Evolutionary conservation across 176 grass and related monocot species (phyloP).

Genomic region (Phyllostachys edulis): DNA sequence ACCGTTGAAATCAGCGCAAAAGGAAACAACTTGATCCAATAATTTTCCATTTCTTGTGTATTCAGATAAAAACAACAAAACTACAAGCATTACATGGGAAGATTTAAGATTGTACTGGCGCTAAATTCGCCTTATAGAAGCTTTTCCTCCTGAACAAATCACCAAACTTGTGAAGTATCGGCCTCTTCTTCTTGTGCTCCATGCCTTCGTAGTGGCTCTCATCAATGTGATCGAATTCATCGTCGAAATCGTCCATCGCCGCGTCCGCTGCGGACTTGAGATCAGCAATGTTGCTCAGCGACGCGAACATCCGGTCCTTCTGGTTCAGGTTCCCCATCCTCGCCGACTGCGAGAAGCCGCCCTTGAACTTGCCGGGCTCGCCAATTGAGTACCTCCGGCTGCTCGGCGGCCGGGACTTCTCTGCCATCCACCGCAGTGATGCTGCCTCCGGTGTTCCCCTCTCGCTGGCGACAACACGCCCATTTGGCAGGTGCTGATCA

Average conservation of each 20-base stretch:
- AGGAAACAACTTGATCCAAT: background rate
- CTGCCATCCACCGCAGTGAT: slow-evolving; percentile 28
- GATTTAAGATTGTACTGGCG: slow-evolving; percentile 30
- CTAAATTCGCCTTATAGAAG: slow-evolving; percentile 47
- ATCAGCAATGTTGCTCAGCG: slow-evolving; percentile 76
- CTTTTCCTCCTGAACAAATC: slow-evolving; percentile 71
- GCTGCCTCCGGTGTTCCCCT: slow-evolving; percentile 29
- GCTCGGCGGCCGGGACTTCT: slow-evolving; percentile 34
- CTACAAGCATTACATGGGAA: background rate
- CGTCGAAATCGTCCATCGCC: slow-evolving; percentile 48
- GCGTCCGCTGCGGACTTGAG: slow-evolving; percentile 50
- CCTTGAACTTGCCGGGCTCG: slow-evolving; percentile 58
- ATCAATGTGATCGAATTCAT: slow-evolving; percentile 67
- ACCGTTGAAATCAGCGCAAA: background rate
- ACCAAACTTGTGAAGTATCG: slow-evolving; percentile 66
- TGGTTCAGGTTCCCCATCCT: slow-evolving; percentile 42
- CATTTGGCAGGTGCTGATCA: background rate
- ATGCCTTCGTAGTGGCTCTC: slow-evolving; percentile 37
- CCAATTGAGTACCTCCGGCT: slow-evolving; percentile 64
- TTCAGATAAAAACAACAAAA: slow-evolving; percentile 31
- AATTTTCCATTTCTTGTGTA: slow-evolving; percentile 31
- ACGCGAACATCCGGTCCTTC: slow-evolving; percentile 61
- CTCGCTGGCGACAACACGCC: slow-evolving; percentile 4
- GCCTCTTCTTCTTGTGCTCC: slow-evolving; percentile 63
- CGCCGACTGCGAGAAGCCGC: slow-evolving; percentile 43